These are phyloP conservation scores for Ophiocordyceps australis DNA, from an alignment of 2,329 filamentous ascomycete species.

Conservation along the genomic window DNA sequence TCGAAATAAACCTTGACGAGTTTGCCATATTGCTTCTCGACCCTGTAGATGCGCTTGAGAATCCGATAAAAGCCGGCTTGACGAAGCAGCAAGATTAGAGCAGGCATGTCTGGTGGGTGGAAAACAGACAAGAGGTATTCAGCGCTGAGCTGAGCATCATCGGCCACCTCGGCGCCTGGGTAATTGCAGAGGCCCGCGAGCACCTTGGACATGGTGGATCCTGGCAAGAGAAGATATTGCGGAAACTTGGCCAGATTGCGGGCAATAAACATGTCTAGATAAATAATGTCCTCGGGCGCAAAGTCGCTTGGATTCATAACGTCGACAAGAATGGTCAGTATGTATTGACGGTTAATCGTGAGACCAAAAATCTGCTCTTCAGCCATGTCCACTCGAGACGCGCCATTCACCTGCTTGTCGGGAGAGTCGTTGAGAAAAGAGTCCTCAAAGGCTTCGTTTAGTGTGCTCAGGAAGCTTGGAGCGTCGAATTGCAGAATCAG, in stretches of 20 bases:
- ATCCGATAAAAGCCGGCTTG: constrained; percentile 79
- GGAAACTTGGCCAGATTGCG: constrained; percentile 92
- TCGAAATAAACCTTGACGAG: constrained; percentile 72
- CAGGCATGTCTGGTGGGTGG: constrained; percentile 65
- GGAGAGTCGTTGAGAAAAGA: constrained; percentile 71
- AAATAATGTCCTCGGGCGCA: constrained; percentile 66
- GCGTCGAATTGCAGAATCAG: constrained; percentile 78
- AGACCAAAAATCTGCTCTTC: constrained; percentile 50
- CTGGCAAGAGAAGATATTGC: constrained; percentile 82
- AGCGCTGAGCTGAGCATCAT: constrained; percentile 91
- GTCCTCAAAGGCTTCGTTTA: constrained; percentile 97
- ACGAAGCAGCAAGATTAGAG: constrained; percentile 60
- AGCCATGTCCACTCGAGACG: constrained; percentile 27
- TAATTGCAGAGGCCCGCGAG: constrained; percentile 72
- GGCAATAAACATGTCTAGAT: constrained; percentile 96
- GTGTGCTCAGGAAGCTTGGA: constrained; percentile 78
- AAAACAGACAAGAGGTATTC: constrained; percentile 92
- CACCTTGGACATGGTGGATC: constrained; percentile 66
- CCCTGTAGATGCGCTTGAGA: constrained; percentile 71
- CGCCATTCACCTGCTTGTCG: constrained; percentile 40
- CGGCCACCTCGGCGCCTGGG: constrained; percentile 60
- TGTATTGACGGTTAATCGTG: constrained; percentile 78
- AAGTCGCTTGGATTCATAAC: constrained; percentile 73
- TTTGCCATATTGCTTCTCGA: constrained; percentile 61
- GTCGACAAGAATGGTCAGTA: constrained; percentile 78